phyloP scores from a whole-genome alignment of 441 rosid genomes.

The California macrophylla region DNA sequence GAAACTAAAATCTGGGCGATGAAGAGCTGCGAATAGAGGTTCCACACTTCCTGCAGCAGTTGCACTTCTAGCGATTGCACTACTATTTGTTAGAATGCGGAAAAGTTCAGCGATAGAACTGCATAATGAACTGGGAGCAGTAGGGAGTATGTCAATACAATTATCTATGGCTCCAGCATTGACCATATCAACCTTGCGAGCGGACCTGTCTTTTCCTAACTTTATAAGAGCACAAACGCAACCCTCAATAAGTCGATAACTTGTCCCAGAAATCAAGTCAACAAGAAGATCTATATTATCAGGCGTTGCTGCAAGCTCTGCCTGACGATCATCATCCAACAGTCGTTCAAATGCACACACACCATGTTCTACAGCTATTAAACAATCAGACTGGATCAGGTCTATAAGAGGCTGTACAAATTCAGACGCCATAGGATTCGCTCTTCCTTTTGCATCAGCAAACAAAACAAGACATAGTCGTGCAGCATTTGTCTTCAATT shows the following conservation, averaged over 20 bases:
- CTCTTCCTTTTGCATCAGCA: conserved; percentile 37
- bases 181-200: conserved; percentile 60
- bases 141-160: conserved; percentile 55
- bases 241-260: conserved; percentile 53
- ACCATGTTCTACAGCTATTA: conserved; percentile 47
- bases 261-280: conserved; percentile 49
- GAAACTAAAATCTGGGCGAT: conserved; percentile 55
- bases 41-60: conserved; percentile 67
- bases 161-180: conserved; percentile 60
- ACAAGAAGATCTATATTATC: conserved; percentile 55
- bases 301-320: conserved; percentile 45
- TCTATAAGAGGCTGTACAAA: conserved; percentile 57
- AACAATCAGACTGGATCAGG: conserved; percentile 45
- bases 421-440: conserved; percentile 40
- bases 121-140: conserved; percentile 56
- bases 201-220: conserved; percentile 74
- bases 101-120: conserved; percentile 63
- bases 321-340: conserved; percentile 50
- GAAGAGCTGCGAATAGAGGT: conserved; percentile 66
- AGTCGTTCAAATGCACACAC: conserved; percentile 68
- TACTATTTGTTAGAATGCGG: conserved; percentile 78
- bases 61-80: conserved; percentile 66
- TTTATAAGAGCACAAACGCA: conserved; percentile 65
- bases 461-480: conserved; percentile 51
- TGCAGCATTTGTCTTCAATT: conserved; percentile 60